phyloP scores from a whole-genome alignment of 768 basidiomycete species.

The Tylopilus subfusipes region DNA sequence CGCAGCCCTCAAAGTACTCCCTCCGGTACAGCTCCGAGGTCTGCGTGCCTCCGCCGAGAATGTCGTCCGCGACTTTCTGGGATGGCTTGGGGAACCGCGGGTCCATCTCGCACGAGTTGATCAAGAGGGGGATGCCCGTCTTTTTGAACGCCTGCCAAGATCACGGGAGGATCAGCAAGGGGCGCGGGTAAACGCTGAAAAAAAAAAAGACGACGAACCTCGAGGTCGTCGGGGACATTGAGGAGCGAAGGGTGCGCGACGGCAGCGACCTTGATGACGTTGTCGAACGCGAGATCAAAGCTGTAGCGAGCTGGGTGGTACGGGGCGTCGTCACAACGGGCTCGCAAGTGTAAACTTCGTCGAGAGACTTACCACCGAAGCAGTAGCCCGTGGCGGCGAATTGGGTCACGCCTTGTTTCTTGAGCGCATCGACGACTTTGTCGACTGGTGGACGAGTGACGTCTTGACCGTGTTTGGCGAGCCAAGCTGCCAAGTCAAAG shows the following conservation, averaged over 20 bases:
- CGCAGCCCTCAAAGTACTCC: constrained; percentile 34
- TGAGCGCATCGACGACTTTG: constrained; percentile 43
- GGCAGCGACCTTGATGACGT: constrained; percentile 36
- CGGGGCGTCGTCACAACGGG: not conserved
- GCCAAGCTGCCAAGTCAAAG: too few relatives aligned
- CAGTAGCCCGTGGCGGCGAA: constrained; percentile 51
- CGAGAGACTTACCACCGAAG: constrained; percentile 44
- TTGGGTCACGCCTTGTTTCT: constrained; percentile 51
- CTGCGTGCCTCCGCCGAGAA: constrained; percentile 45
- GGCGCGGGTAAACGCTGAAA: too few relatives aligned
- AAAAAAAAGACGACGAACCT: constrained; percentile 36
- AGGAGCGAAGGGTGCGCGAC: constrained; percentile 48
- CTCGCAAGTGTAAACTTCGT: not conserved
- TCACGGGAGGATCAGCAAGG: not conserved
- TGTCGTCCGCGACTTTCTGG: constrained; percentile 44
- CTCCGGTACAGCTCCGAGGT: constrained; percentile 39
- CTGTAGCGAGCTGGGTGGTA: constrained; percentile 36
- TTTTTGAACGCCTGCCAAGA: constrained; percentile 46
- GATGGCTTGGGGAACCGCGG: constrained; percentile 45
- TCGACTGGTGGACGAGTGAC: constrained; percentile 44
- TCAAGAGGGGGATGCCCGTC: constrained; percentile 56
- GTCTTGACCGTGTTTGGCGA: constrained; percentile 37
- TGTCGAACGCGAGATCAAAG: constrained; percentile 44
- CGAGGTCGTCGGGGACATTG: constrained; percentile 44
- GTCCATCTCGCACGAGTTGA: constrained; percentile 63